Evolutionary conservation across 192 early-diverging fungal species (phyloP).

Genomic region (Entophlyctis luteolus): DNA sequence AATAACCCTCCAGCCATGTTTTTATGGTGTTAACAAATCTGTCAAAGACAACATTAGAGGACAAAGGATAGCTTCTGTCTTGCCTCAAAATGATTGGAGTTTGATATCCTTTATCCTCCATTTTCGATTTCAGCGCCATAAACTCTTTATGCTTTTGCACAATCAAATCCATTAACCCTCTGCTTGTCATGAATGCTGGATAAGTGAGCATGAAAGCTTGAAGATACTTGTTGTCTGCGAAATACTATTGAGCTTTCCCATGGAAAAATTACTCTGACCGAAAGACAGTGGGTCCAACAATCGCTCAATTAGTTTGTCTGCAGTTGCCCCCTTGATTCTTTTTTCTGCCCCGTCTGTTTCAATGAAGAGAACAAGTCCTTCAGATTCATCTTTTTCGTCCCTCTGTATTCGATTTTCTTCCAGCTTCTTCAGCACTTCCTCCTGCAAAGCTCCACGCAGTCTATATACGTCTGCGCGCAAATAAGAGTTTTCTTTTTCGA

Average conservation of each 20-base stretch:
- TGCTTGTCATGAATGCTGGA: constrained; percentile 37
- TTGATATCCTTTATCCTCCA: constrained; percentile 26
- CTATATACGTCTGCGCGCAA: constrained; percentile 39
- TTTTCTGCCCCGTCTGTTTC: constrained; percentile 44
- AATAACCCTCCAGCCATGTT: constrained; percentile 55
- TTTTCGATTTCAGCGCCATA: constrained; percentile 26
- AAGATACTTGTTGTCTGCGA: constrained; percentile 49
- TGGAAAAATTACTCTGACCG: constrained; percentile 29
- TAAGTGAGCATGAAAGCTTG: constrained; percentile 54
- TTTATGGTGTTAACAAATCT: constrained; percentile 52
- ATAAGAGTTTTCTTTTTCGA: constrained; percentile 40
- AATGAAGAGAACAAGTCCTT: constrained; percentile 40
- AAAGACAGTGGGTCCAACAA: constrained; percentile 46
- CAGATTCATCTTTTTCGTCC: constrained; percentile 42
- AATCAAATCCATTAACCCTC: constrained; percentile 41
- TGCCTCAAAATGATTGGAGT: constrained; percentile 36
- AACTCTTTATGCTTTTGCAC: constrained; percentile 27
- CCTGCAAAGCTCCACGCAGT: constrained; percentile 38
- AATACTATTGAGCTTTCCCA: neutral
- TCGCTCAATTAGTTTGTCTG: constrained; percentile 44
- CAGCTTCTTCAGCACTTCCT: constrained; percentile 40
- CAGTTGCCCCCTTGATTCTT: constrained; percentile 40
- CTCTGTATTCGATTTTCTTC: constrained; percentile 33
- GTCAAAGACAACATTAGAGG: neutral
- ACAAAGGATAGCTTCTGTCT: neutral